Percentiles rank a stretch among this genome's conserved stretches.
Evolutionary conservation across 441 rosid species (phyloP).

Genomic region (Pelargonium myrrhifolium): DNA sequence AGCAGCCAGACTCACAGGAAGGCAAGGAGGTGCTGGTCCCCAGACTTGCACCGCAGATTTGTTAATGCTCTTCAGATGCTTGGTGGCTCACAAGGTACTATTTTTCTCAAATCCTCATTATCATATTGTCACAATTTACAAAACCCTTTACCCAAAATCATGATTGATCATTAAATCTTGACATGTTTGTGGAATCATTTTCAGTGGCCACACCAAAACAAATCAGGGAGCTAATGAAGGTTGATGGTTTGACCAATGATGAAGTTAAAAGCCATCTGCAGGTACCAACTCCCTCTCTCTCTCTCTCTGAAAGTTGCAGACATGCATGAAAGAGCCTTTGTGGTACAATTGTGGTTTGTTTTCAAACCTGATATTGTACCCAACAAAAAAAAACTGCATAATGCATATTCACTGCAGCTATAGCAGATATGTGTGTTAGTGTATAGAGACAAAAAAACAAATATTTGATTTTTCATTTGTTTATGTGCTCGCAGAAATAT

Average conservation of each 20-base stretch:
- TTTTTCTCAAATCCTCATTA: too few relatives aligned
- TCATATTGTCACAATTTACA: too few relatives aligned
- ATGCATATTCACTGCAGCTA: constrained; percentile 14
- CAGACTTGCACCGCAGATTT: constrained; percentile 90
- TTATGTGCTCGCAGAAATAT: not conserved
- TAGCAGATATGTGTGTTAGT: constrained; percentile 8
- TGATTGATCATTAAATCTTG: too few relatives aligned
- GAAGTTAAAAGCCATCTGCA: constrained; percentile 74
- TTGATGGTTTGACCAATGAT: constrained; percentile 74
- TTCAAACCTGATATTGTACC: constrained; percentile 28
- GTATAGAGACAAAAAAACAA: not conserved
- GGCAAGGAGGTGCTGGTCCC: constrained; percentile 97
- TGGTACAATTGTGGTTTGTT: constrained; percentile 4
- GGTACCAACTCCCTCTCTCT: constrained; percentile 28
- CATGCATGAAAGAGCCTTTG: constrained; percentile 28
- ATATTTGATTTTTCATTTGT: constrained; percentile 12
- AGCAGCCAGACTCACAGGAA: constrained; percentile 63
- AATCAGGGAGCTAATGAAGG: constrained; percentile 69
- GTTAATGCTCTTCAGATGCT: constrained; percentile 94
- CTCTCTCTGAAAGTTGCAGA: not conserved
- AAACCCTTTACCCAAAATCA: too few relatives aligned
- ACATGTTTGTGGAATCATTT: too few relatives aligned
- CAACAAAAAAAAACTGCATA: not conserved
- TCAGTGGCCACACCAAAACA: constrained; percentile 73
- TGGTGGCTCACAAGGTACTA: constrained; percentile 96